Evolutionary conservation across 1,139 yeast species (phyloP).

Genomic region (Pichia sp.): DNA sequence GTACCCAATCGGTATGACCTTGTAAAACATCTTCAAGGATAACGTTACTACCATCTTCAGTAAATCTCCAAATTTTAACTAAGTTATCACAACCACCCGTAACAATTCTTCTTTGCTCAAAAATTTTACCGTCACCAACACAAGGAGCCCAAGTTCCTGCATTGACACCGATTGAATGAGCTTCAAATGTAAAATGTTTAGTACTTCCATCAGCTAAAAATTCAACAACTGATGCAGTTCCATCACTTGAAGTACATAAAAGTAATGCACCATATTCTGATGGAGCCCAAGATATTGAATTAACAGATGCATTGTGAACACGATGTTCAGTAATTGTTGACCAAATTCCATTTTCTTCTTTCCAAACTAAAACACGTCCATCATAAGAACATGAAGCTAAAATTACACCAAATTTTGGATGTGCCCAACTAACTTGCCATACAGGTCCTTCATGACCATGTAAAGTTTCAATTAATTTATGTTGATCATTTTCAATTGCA

Average conservation of each 20-base stretch:
- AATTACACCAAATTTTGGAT: conserved; percentile 93
- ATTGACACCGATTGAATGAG: conserved; percentile 91
- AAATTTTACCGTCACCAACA: conserved; percentile 26
- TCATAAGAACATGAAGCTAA: conserved; percentile 94
- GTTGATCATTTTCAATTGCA: conserved; percentile 81
- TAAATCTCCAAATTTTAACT: conserved; percentile 84
- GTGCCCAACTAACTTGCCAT: conserved; percentile 99
- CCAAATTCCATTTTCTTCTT: conserved; percentile 90
- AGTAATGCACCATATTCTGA: conserved; percentile 92
- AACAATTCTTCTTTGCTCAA: conserved; percentile 56
- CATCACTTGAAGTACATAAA: conserved; percentile 89
- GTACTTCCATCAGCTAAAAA: conserved; percentile 88
- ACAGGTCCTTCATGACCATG: conserved; percentile 95
- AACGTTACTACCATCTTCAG: conserved; percentile 51
- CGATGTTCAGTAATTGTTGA: conserved; percentile 79
- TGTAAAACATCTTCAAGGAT: conserved; percentile 69
- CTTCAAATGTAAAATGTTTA: conserved; percentile 51
- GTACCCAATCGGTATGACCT: conserved; percentile 97
- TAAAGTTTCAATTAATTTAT: conserved; percentile 73
- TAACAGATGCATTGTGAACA: conserved; percentile 89
- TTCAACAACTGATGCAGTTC: conserved; percentile 83
- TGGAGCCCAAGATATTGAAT: conserved; percentile 95
- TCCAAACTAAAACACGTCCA: conserved; percentile 92
- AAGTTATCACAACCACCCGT: conserved; percentile 95
- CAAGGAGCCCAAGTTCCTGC: conserved; percentile 95